Base-by-base conservation (phyloP, 2,329 filamentous ascomycete species). In the Talaromyces sp. region DNA sequence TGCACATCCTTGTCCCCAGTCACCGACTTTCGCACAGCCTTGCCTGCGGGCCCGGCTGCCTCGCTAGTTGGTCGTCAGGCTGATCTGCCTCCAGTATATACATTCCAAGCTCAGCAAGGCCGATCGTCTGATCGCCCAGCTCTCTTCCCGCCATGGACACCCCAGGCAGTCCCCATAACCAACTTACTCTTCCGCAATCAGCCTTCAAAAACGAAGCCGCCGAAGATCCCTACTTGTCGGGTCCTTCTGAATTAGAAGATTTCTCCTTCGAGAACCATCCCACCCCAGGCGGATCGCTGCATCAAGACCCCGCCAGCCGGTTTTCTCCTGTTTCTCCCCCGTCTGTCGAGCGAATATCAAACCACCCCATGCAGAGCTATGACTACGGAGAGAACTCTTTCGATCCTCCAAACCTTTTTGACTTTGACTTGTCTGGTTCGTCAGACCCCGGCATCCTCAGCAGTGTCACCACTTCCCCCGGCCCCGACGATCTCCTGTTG, bases 191-290 rank as follows among this genome's bases (percentile, higher is more conserved):
- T 47, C 62, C 53, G 34, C 59, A 34, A 30, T 64, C 69, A 52
- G 68, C 66, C 16, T 72, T 75, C 62, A 72, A 71, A 52, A 69
- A 74, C 36, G 65, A 72, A 50, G 70, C 67, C 52, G 68, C 70
- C 59, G 70, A 70, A 56, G 76, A 78, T 57, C 72, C 75, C 27
- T 78, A 77, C 65, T 72, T 79, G 7, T 73, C 75, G 14, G 69
- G 73, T 9, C 69, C 74, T 7, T 72, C 72, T 9, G 73, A 75
- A 61, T 73, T 69, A 3, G 76, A 79, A 40, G 75, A 78, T 65
- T 73, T 78, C 53, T 54, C 51, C 27, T 33, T 62, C 10, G 61
- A 56, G 14, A 56, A 59, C 5, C 61, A 59, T 4, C 61, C 55
- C 27, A 62, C 61, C 18, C 53, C 61, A 44, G 56, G 56, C 47